phyloP scores from a whole-genome alignment of 805 yeast species.

The Saccharomycopsis olivae region DNA sequence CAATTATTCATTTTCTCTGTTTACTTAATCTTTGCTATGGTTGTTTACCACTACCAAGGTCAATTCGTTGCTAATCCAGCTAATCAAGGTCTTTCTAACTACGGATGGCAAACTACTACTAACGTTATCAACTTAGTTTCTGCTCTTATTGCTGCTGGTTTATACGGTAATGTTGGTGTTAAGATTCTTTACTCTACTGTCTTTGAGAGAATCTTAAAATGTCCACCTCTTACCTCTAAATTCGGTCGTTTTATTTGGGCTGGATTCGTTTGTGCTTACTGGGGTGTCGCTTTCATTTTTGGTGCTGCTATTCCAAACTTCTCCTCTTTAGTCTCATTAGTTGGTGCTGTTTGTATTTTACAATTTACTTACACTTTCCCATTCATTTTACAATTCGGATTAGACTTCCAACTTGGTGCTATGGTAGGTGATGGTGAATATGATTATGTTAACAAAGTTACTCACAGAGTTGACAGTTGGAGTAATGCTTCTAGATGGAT shows the following conservation, averaged over 20 bases:
- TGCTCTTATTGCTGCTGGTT: constrained; percentile 33
- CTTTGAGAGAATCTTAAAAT: constrained; percentile 24
- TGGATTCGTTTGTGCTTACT: constrained; percentile 28
- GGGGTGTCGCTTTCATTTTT: constrained; percentile 34
- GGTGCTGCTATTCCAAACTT: constrained; percentile 37
- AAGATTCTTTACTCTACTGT: constrained; percentile 35
- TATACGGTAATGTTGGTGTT: constrained; percentile 37
- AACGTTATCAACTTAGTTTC: constrained; percentile 29
- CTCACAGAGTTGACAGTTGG: constrained; percentile 15
- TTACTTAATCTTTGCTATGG: constrained; percentile 33
- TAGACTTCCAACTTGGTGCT: constrained; percentile 20
- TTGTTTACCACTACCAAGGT: constrained; percentile 35
- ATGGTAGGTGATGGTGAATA: constrained; percentile 19
- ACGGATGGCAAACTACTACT: constrained; percentile 28
- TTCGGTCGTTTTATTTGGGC: constrained; percentile 30
- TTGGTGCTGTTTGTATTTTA: constrained; percentile 35
- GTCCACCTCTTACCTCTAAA: constrained; percentile 26
- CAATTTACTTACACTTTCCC: constrained; percentile 39
- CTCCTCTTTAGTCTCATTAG: constrained; percentile 27
- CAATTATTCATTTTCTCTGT: constrained; percentile 30
- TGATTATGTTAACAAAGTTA: constrained; percentile 12
- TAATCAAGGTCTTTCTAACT: constrained; percentile 31
- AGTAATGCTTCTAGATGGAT: constrained; percentile 17
- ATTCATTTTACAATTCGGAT: constrained; percentile 22
- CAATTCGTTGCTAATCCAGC: constrained; percentile 35